A percentile compares a stretch with the other conserved stretches of the same genome.
phyloP scores from a whole-genome alignment of 805 yeast genomes.

The Metschnikowia vanudenii region DNA sequence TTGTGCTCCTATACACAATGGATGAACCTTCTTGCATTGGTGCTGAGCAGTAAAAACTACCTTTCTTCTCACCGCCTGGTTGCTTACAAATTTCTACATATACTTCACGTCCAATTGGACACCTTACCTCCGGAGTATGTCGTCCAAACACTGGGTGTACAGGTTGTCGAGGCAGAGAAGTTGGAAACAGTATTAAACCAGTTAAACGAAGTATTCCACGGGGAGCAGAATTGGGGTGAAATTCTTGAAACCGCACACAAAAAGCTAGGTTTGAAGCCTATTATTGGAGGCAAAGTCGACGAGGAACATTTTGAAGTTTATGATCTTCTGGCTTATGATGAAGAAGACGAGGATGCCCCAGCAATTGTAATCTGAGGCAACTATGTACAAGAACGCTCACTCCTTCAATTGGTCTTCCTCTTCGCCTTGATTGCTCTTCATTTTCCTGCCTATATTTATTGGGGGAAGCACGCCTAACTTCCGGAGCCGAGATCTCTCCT shows the following conservation, averaged over 20 bases:
- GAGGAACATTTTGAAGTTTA: slow-evolving; percentile 26
- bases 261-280: slow-evolving; percentile 6
- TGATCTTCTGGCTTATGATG: slow-evolving; percentile 23
- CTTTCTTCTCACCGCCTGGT: slow-evolving; percentile 25
- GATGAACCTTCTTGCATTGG: slow-evolving; percentile 49
- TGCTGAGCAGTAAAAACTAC: slow-evolving; percentile 31
- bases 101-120: slow-evolving; percentile 37
- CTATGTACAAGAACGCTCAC: background rate
- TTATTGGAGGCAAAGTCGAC: slow-evolving; percentile 1
- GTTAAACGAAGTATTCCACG: slow-evolving; percentile 15
- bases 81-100: slow-evolving; percentile 28
- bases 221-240: slow-evolving; percentile 20
- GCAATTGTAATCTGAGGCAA: slow-evolving; percentile 19
- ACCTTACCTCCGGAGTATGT: slow-evolving; percentile 44
- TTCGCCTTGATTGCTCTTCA: background rate
- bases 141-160: slow-evolving; percentile 17
- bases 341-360: slow-evolving; percentile 30
- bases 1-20: slow-evolving; percentile 65
- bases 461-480: slow-evolving; percentile 13
- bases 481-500: slow-evolving; percentile 14
- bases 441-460: slow-evolving; percentile 5
- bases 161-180: slow-evolving; percentile 20
- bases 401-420: background rate
- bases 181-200: slow-evolving; percentile 22
- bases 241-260: slow-evolving; percentile 10